Evolutionary conservation across 2,329 filamentous ascomycete genomes (phyloP).

Genomic region (Lecanosticta acicola): DNA sequence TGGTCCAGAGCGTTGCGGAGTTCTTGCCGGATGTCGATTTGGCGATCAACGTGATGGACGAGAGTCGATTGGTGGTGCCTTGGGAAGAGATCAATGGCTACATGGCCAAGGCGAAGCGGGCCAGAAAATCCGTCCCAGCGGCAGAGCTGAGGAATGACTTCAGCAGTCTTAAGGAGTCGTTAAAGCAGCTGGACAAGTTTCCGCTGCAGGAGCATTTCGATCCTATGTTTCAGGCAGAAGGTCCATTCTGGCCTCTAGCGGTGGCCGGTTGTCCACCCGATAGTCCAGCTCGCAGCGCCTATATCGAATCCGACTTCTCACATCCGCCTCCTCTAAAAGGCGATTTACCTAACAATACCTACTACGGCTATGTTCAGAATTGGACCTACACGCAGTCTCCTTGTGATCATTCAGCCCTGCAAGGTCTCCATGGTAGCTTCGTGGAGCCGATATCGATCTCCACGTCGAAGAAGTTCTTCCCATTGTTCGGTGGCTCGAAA

Average conservation of each 20-base stretch:
- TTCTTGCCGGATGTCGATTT: constrained; percentile 44
- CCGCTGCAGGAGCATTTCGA: constrained; percentile 25
- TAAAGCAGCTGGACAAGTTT: constrained; percentile 25
- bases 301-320: constrained; percentile 35
- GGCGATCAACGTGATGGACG: constrained; percentile 47
- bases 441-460: constrained; percentile 45
- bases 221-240: constrained; percentile 29
- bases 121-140: constrained; percentile 26
- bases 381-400: constrained; percentile 43
- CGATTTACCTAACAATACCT: constrained; percentile 30
- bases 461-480: constrained; percentile 42
- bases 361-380: constrained; percentile 44
- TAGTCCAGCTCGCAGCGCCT: constrained; percentile 33
- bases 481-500: constrained; percentile 48
- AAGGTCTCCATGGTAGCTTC: constrained; percentile 44
- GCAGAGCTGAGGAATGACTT: constrained; percentile 30
- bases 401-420: constrained; percentile 43
- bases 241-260: constrained; percentile 40
- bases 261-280: constrained; percentile 38
- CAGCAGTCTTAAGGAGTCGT: constrained; percentile 23
- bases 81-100: constrained; percentile 43
- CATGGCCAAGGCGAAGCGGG: constrained; percentile 30
- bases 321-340: constrained; percentile 32
- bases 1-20: constrained; percentile 36
- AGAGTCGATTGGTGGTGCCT: constrained; percentile 43